Evolutionary conservation across 345 rosid species (phyloP), one percentile per base, ranked within the genome.

Genomic region (Euphorbia pulcherrima): DNA sequence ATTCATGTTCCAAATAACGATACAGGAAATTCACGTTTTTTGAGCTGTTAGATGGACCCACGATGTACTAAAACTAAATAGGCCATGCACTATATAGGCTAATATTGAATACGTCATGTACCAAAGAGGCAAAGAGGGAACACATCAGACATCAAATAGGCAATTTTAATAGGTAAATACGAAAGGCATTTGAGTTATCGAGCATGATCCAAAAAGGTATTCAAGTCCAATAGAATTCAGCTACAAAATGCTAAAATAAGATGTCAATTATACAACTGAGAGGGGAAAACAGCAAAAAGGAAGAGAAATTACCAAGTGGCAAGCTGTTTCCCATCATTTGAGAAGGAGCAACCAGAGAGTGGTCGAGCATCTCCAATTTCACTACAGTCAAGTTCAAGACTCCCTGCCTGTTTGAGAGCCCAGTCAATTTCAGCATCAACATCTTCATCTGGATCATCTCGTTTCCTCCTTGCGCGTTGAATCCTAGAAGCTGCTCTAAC

Each of bases 391-490:
- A 95, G 97, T 54, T 64, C 81, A 81, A 88, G 78, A 70, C 67
- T 77, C 75, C 75, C 87, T 8, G 87, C 97, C 71, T 88, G 89
- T 62, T 57, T 77, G 64, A 90, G 73, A 69, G 85, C 84, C 85
- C 88, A 92, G 68, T 92, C 89, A 52, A 85, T 79, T 84, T 92
- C 97, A 33, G 89, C 93, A 69, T 88, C 94, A n/a, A 83, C 59
- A 70, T 88, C 92, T 80, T 95, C 97, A 76, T 92, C 99, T 8
- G 99, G 97, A 72, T 90, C 93, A 75, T 88, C 92, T 71, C 93
- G 83, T 78, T 79, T 87, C 64, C 99, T 80, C 71, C 64, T 70
- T 2, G 84, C 86, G 44, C 89, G 84, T 65, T 88, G 90, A 81
- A 90, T 80, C 65, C 97, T 87, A 39, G 64, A 55, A 51, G 96